These are phyloP conservation scores for Cercospora zeae-maydis DNA, from an alignment of 2,329 filamentous ascomycete genomes.

Conservation along the genomic window DNA sequence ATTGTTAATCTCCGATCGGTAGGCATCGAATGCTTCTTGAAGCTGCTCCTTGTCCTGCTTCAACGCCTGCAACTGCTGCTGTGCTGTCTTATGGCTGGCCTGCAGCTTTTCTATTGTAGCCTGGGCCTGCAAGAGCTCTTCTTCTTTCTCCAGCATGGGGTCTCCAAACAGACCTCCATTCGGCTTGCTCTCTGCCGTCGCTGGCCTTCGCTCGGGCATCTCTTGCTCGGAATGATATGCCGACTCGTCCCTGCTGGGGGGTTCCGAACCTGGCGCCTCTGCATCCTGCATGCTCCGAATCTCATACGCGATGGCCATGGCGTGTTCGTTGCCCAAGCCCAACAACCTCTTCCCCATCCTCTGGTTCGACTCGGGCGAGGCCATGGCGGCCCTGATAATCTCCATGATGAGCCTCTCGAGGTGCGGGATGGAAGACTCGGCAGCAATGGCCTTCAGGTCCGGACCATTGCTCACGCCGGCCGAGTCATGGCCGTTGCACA, in stretches of 20 bases:
- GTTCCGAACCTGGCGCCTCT: slow-evolving; percentile 29
- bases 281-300: slow-evolving; percentile 33
- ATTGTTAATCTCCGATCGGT: slow-evolving; percentile 44
- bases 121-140: slow-evolving; percentile 48
- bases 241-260: slow-evolving; percentile 32
- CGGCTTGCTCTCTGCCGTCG: slow-evolving; percentile 17
- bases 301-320: slow-evolving; percentile 35
- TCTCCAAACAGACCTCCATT: slow-evolving; percentile 37
- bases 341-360: slow-evolving; percentile 41
- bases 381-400: slow-evolving; percentile 48
- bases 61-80: slow-evolving; percentile 43
- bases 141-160: slow-evolving; percentile 49
- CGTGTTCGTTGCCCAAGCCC: slow-evolving; percentile 33
- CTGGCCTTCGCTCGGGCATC: slow-evolving; percentile 19
- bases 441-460: slow-evolving; percentile 49
- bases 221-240: slow-evolving; percentile 34
- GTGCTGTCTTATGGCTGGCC: slow-evolving; percentile 40
- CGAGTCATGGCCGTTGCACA: slow-evolving; percentile 39
- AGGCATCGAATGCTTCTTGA: slow-evolving; percentile 48
- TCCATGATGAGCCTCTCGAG: slow-evolving; percentile 46
- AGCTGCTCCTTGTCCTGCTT: slow-evolving; percentile 44
- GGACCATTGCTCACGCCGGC: slow-evolving; percentile 38
- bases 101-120: slow-evolving; percentile 46
- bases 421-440: slow-evolving; percentile 40
- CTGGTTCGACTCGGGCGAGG: slow-evolving; percentile 47